Base-by-base conservation (phyloP, 441 rosid genomes). In the Monsonia emarginata region DNA sequence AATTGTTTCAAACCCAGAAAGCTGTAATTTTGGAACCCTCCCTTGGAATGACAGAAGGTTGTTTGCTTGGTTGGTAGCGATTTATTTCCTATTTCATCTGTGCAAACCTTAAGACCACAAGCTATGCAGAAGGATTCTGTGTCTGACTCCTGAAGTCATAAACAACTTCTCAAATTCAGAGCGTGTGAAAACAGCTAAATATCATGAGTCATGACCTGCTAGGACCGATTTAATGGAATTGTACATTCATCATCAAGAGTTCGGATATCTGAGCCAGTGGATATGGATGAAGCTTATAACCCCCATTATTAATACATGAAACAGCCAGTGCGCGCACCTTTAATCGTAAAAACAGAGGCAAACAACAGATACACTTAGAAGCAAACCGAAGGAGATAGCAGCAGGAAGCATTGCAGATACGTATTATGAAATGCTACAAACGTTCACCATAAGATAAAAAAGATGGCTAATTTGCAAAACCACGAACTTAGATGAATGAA, bases 201-300 rank as follows among this genome's bases (percentile, higher is more conserved):
- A 54, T 22, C 2, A 61, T n/a, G 27, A 67, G 40, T 22, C 2
- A 61, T n/a, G 27, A 67, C 48, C 52, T 3, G 48, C 34, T 46
- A 63, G 67, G 67, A 67, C 31, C 46, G 31, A 16, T 3, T 27
- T 3, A 30, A 31, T 48, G 46, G 56, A 50, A 32, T 4, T 44
- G 30, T 81, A 84, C 96, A 90, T 82, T 79, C 95, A 92, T 86
- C 81, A 77, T 74, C 81, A 92, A 73, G 40, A 84, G 78, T 63
- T 78, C 79, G 22, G 98, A 89, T 67, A 92, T 61, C 27, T 71
- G 83, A 0, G 62, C 6, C 67, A 89, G 67, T 38, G 94, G 94
- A 81, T 86, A 89, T 0, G 98, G 98, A 72, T 92, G 96, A 78
- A 88, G 95, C 83, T 89, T 89, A 82, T 92, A 92, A 78, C 95